Evolutionary conservation across 331 rosid genomes (phyloP), one percentile per base, ranked within the genome.

Genomic region (Cydonia oblonga): DNA sequence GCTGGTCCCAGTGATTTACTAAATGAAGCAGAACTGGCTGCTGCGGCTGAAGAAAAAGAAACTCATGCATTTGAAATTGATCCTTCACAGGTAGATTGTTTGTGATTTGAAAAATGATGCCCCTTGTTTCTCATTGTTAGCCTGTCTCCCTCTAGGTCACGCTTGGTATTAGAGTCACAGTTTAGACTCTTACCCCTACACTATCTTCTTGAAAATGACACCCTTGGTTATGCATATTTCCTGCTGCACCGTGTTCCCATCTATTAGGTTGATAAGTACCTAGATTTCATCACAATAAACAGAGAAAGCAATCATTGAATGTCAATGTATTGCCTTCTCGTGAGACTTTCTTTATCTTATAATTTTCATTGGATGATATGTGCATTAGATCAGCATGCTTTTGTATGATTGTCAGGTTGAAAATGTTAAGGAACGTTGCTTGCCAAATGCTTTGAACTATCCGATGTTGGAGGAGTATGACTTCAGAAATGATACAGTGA

Each of bases 381-480:
- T 82, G 53, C 72, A 68, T 79, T 44, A 18, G 29, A 32, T 71
- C 32, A 49, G 51, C 51, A 38, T 40, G 18, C 25, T 20, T 70
- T 33, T 18, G 35, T 38, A 38, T 64, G 64, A 54, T 70, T 23
- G 66, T 42, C 89, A 93, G 97, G 98, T 93, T 72, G 98, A 93
- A 82, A 93, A 91, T 81, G 97, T 91, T 61, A 93, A 93, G 87
- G 96, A 93, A 76, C 96, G 92, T 29, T 93, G 97, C 81, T 79
- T 93, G 91, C 96, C 97, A 46, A 87, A 88, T 82, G 96, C 96
- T 42, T 80, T 93, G 73, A 91, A 93, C 84, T 93, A 89, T 88
- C 98, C 98, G 59, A 91, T 93, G 97, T 77, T 93, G 86, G 97
- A 93, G 87, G 98, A 91, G 88, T 93, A 93, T 53, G 97, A 93